Conservation (phyloP, 192 early-diverging fungal species). For the Gamsiella multidivaricata region DNA sequence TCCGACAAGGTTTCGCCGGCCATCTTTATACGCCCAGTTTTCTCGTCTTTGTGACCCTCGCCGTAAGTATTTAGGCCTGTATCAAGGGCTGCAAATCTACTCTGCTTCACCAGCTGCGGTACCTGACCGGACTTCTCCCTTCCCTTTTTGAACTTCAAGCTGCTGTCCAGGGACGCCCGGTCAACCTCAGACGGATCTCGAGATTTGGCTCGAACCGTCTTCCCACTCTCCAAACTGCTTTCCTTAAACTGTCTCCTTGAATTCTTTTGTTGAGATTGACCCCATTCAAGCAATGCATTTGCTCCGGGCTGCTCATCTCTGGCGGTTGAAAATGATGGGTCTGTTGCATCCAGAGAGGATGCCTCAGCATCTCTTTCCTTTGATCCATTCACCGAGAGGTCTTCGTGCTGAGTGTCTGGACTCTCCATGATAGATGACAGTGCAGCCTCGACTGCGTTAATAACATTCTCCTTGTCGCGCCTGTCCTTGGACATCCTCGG, state of each 20-base stretch:
- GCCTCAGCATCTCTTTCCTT: not conserved
- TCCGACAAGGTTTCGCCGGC: not conserved
- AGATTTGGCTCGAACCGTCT: conserved; percentile 7
- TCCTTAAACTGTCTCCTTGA: conserved; percentile 22
- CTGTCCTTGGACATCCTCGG: conserved; percentile 13
- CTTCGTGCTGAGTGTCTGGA: conserved; percentile 24
- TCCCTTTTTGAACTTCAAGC: conserved; percentile 13
- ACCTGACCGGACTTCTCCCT: too few relatives aligned
- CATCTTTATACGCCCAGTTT: not conserved
- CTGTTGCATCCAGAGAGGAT: conserved; percentile 4
- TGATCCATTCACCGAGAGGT: not conserved
- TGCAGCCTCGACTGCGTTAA: conserved; percentile 63
- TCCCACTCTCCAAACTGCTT: conserved; percentile 13
- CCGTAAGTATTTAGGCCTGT: too few relatives aligned
- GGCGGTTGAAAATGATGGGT: conserved; percentile 40
- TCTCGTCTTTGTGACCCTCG: not conserved
- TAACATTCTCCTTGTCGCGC: conserved; percentile 19
- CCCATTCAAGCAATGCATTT: conserved; percentile 34
- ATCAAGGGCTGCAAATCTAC: too few relatives aligned
- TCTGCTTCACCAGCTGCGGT: not conserved
- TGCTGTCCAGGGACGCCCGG: conserved; percentile 1
- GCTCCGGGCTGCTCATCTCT: conserved; percentile 8
- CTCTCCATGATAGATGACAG: conserved; percentile 65
- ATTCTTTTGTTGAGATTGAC: conserved; percentile 20
- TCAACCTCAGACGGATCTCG: conserved; percentile 12